Percentiles rank a stretch among this genome's conserved stretches.
These are phyloP conservation scores for Neltuma alba DNA, from an alignment of 306 rosid genomes.

Conservation along the genomic window DNA sequence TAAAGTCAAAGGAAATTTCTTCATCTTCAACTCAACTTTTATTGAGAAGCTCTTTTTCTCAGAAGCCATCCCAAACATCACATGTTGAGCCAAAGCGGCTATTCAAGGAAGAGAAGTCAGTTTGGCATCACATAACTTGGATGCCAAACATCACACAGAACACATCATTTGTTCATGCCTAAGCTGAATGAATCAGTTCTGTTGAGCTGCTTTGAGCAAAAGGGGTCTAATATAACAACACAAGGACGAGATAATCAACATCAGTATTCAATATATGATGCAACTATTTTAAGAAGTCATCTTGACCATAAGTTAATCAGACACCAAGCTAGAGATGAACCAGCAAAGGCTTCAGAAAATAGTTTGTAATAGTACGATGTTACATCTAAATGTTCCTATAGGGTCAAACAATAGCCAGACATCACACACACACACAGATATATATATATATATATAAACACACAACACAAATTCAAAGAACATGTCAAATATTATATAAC, in stretches of 20 bases:
- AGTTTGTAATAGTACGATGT: not conserved
- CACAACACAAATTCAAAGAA: not conserved
- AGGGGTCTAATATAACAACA: not conserved
- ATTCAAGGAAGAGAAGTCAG: no score
- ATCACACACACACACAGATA: conserved; percentile 3
- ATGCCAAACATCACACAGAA: not conserved
- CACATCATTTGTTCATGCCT: not conserved
- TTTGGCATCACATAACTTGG: no score
- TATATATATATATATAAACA: no score
- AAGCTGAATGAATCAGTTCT: not conserved
- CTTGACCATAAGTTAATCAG: conserved; percentile 1
- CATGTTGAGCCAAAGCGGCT: no score
- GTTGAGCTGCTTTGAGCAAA: not conserved
- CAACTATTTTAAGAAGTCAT: not conserved
- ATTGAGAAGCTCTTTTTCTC: no score
- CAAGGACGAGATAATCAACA: conserved; percentile 4
- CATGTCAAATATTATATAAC: conserved; percentile 36
- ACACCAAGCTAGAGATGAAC: not conserved
- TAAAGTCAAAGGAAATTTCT: no score
- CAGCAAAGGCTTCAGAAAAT: conserved; percentile 2
- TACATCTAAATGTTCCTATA: conserved; percentile 7
- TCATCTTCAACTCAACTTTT: no score
- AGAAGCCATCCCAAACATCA: no score
- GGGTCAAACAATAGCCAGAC: not conserved
- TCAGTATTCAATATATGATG: not conserved